Conservation (phyloP, 1,284 basidiomycete species). For the Sanguinoderma infundibulare region DNA sequence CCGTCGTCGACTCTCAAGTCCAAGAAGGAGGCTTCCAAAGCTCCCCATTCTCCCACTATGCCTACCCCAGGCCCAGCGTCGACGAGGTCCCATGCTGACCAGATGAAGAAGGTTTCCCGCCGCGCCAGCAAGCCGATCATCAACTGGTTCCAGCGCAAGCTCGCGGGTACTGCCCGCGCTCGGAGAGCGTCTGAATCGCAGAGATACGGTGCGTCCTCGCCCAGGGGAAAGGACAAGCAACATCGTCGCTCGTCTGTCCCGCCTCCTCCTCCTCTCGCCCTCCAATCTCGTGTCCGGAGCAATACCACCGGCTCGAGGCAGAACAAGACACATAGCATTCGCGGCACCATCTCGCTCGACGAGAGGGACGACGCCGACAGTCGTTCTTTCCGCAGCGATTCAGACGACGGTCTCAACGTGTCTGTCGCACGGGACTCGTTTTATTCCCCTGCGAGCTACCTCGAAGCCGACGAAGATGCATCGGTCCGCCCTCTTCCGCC, state of each 20-base stretch:
- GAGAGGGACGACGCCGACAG: constrained; percentile 41
- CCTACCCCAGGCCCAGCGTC: constrained; percentile 8
- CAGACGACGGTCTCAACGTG: constrained; percentile 53
- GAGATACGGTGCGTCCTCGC: constrained; percentile 26
- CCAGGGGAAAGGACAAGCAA: constrained; percentile 32
- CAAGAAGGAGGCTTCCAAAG: constrained; percentile 29
- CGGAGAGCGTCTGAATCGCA: constrained; percentile 46
- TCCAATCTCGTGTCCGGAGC: constrained; percentile 23
- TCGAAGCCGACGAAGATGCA: constrained; percentile 89
- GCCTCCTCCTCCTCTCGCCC: constrained; percentile 28
- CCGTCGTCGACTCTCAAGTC: constrained; percentile 22
- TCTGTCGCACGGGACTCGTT: constrained; percentile 68
- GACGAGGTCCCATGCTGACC: constrained; percentile 16
- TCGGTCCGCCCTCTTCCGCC: constrained; percentile 87
- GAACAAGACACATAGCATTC: constrained; percentile 25
- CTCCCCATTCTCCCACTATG: constrained; percentile 15
- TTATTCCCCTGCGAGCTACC: constrained; percentile 74
- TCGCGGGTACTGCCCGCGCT: constrained; percentile 67
- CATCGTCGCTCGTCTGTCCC: constrained; percentile 34
- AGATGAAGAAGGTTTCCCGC: constrained; percentile 58
- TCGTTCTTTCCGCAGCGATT: constrained; percentile 26
- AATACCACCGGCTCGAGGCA: constrained; percentile 27
- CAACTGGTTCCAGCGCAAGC: constrained; percentile 90
- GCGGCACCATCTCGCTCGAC: constrained; percentile 63
- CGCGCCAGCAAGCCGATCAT: constrained; percentile 86